Evolutionary conservation across 176 grass and related monocot species (phyloP).

Genomic region (Phoenix dactylifera): DNA sequence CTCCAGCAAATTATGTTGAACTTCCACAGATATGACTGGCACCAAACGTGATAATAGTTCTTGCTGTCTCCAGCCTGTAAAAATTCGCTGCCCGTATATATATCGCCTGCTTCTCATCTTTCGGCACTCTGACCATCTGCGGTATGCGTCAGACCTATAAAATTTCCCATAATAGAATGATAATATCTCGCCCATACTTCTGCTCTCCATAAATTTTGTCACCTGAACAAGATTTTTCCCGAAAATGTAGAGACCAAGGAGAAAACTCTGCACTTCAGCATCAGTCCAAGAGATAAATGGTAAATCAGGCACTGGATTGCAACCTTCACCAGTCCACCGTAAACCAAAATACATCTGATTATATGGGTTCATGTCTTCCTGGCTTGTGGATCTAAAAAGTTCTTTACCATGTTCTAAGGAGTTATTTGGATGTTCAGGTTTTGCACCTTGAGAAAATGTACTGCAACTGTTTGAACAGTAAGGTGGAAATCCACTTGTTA

Average conservation of each 20-base stretch:
- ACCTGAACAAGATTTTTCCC: constrained; percentile 83
- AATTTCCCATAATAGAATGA: constrained; percentile 84
- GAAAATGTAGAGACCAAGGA: constrained; percentile 89
- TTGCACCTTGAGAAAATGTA: constrained; percentile 7
- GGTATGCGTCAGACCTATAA: constrained; percentile 58
- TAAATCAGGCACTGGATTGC: constrained; percentile 44
- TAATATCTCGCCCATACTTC: constrained; percentile 69
- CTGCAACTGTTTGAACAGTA: constrained; percentile 15
- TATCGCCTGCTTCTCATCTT: constrained; percentile 73
- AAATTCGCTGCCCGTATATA: constrained; percentile 70
- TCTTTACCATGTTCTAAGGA: constrained; percentile 7
- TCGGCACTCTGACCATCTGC: constrained; percentile 53
- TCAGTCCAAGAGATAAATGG: constrained; percentile 41
- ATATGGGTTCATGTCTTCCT: not conserved
- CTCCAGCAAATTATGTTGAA: constrained; percentile 48
- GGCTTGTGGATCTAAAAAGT: constrained; percentile 12
- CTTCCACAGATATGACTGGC: constrained; percentile 37
- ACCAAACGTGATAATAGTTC: constrained; percentile 69
- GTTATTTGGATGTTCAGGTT: constrained; percentile 19
- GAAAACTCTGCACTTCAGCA: constrained; percentile 52
- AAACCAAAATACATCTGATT: constrained; percentile 3
- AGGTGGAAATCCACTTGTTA: constrained; percentile 8
- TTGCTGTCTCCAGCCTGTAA: constrained; percentile 74
- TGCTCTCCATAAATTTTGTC: constrained; percentile 45
- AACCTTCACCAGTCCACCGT: constrained; percentile 1